Evolutionary conservation across 176 grass and related monocot species (phyloP), one percentile per base, ranked within the genome.

Genomic region (Cymbopogon citratus): DNA sequence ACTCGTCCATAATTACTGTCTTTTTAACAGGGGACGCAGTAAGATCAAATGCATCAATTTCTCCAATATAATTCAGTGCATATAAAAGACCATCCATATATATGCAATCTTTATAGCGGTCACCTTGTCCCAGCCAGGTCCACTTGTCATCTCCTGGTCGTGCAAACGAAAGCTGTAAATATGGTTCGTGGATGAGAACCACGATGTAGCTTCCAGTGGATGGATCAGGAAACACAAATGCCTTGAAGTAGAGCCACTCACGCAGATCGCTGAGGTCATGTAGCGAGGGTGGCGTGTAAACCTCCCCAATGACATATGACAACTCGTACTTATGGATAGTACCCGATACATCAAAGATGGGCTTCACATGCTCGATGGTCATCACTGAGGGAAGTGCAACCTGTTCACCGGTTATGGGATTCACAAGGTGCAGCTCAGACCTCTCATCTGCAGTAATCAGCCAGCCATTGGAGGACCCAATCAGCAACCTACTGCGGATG

Each of bases 191-290:
- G 7, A 75, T 66, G 31, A 83, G 4, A 45, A 75, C 81, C 71
- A 83, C 81, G 7, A 57, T 75, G 29, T 75, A 59, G 29, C 49
- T 59, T 59, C 29, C 49, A 0, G 49, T 35, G 27, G 69, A 34
- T 2, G 25, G 68, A 82, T 82, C 67, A 33, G 80, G 67, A 43
- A 72, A 82, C 68, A 82, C 38, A 73, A 46, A 73, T 12, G 80
- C 80, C 69, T 34, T 73, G 38, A 63, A 43, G 69, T 24, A 82
- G 54, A 72, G 38, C 0, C 11, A 2, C 15, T 81, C 66, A 9
- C 66, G 35, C 11, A 71, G 66, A 4, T 60, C 7, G 1, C 28
- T 28, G 11, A 12, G 49, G 44, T 5, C 79, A 71, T 43, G 1
- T 39, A 44, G 12, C 5, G 5, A 7, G 49, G 49, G 49, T 54